phyloP scores from a whole-genome alignment of 2,329 filamentous ascomycete genomes.

The Hansfordia pulvinata region DNA sequence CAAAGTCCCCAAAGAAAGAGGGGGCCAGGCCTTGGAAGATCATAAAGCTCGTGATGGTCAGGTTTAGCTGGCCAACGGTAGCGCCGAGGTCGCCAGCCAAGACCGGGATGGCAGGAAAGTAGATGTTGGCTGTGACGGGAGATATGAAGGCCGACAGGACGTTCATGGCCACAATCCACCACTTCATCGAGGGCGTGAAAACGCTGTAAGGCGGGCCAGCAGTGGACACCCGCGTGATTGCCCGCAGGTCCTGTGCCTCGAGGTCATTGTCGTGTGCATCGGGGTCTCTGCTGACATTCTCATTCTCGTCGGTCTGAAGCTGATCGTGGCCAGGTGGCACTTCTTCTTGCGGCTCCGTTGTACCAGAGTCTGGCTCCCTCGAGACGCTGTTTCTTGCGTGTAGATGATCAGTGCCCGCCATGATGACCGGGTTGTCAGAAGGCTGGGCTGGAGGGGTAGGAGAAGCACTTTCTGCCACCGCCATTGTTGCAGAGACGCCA shows the following conservation, averaged over 20 bases:
- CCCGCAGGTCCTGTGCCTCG: constrained; percentile 15
- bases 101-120: constrained; percentile 27
- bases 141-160: constrained; percentile 39
- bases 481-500: no score
- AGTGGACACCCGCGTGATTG: constrained; percentile 19
- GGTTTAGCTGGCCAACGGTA: constrained; percentile 26
- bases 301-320: constrained; percentile 3
- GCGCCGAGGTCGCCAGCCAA: constrained; percentile 24
- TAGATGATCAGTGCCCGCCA: no score
- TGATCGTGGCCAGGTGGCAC: no score
- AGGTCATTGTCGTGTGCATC: constrained; percentile 4
- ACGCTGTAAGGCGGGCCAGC: constrained; percentile 24
- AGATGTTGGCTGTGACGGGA: constrained; percentile 46
- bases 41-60: constrained; percentile 47
- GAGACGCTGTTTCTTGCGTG: no score
- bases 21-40: constrained; percentile 50
- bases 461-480: no score
- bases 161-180: constrained; percentile 39
- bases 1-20: constrained; percentile 46
- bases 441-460: no score
- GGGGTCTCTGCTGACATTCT: constrained; percentile 4
- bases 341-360: no score
- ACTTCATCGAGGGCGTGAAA: constrained; percentile 26
- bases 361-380: no score
- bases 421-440: no score